Evolutionary conservation across 2,329 filamentous ascomycete genomes (phyloP).

Genomic region (Alternaria viburni): DNA sequence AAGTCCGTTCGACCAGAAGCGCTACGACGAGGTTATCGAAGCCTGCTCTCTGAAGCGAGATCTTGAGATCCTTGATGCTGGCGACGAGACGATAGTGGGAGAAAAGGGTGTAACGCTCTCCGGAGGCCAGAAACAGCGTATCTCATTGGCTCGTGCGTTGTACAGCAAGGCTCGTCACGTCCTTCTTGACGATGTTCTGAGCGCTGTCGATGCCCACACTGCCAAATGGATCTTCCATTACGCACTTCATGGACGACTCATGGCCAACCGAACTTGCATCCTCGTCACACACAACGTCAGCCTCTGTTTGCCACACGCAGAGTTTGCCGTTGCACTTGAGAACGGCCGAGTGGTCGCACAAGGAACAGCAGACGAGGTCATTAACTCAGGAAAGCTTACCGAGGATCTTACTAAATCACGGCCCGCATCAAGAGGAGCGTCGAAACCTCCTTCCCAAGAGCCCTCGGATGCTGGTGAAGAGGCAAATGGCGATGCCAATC

Average conservation of each 20-base stretch:
- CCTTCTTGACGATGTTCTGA: constrained; percentile 92
- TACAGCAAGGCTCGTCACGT: constrained; percentile 94
- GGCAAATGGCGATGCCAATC: constrained; percentile 37
- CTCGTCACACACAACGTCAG: constrained; percentile 94
- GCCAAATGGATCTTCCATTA: constrained; percentile 98
- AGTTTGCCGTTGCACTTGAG: constrained; percentile 82
- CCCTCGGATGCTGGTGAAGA: constrained; percentile 74
- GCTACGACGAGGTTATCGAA: constrained; percentile 86
- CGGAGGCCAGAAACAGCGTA: constrained; percentile 96
- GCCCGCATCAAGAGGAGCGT: constrained; percentile 72
- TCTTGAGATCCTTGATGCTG: constrained; percentile 87
- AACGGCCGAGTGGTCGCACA: constrained; percentile 82
- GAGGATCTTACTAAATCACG: constrained; percentile 82
- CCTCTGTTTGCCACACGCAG: constrained; percentile 81
- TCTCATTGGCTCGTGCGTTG: constrained; percentile 94
- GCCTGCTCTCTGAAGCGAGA: constrained; percentile 92
- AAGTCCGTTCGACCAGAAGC: constrained; percentile 76
- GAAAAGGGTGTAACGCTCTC: constrained; percentile 98
- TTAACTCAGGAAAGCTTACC: constrained; percentile 85
- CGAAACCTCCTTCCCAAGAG: constrained; percentile 76
- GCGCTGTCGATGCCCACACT: constrained; percentile 95
- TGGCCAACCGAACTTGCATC: constrained; percentile 88
- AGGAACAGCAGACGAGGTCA: constrained; percentile 78
- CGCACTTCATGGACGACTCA: constrained; percentile 86
- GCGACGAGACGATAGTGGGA: constrained; percentile 91